Percentiles rank a stretch among this genome's conserved stretches.
Conservation (phyloP, 495 filamentous ascomycete species). For the Aspergillus sparsus region DNA sequence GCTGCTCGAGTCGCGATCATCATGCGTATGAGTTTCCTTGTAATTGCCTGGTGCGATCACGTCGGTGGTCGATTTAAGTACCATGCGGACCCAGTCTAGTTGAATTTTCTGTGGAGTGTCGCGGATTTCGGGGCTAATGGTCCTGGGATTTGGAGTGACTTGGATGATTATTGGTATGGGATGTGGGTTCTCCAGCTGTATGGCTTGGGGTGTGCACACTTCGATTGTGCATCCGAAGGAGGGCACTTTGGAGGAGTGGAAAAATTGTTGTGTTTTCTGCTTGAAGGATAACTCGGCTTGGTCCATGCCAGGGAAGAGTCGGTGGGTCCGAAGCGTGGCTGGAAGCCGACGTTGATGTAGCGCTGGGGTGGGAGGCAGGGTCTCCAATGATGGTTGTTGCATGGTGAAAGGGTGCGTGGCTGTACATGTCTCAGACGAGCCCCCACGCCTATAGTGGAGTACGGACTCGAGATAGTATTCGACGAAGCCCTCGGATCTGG, state of each 20-base stretch:
- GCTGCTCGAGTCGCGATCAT: neutral
- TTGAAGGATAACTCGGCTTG: slow-evolving; percentile 23
- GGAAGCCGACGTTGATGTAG: neutral
- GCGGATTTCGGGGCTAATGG: slow-evolving; percentile 18
- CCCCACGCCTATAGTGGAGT: slow-evolving; percentile 16
- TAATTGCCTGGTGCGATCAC: slow-evolving; percentile 15
- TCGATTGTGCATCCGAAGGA: slow-evolving; percentile 15
- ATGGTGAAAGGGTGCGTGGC: slow-evolving; percentile 20
- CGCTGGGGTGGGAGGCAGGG: neutral
- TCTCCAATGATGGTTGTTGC: neutral
- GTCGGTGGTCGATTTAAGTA: slow-evolving; percentile 9
- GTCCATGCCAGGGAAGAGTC: slow-evolving; percentile 25
- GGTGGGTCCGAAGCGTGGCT: slow-evolving; percentile 15
- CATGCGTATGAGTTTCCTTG: neutral
- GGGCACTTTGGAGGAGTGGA: slow-evolving; percentile 26
- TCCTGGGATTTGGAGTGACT: slow-evolving; percentile 1
- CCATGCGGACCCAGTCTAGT: slow-evolving; percentile 20
- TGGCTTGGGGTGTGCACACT: slow-evolving; percentile 8
- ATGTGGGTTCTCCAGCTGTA: slow-evolving; percentile 20
- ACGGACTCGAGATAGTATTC: slow-evolving; percentile 27
- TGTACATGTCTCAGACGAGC: neutral
- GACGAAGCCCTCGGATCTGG: slow-evolving; percentile 18
- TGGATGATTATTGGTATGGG: slow-evolving; percentile 22
- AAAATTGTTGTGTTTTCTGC: slow-evolving; percentile 24
- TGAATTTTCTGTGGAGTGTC: slow-evolving; percentile 18